These are phyloP conservation scores for Rugonectria rugulosa DNA, from an alignment of 2,329 filamentous ascomycete genomes.

Conservation along the genomic window DNA sequence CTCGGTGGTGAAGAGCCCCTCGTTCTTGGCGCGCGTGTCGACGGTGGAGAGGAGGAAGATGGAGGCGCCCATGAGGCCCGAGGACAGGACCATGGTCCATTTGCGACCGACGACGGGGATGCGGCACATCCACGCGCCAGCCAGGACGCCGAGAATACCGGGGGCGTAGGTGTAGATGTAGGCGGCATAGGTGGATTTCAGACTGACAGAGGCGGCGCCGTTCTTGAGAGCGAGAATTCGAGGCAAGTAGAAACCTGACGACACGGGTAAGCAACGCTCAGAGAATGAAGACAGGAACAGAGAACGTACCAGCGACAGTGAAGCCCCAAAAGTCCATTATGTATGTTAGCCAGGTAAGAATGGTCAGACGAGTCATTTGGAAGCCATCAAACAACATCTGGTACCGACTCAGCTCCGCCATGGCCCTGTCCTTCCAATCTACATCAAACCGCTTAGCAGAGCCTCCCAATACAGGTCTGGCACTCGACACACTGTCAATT, in stretches of 20 bases:
- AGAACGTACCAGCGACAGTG: conserved; percentile 44
- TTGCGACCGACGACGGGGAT: conserved; percentile 49
- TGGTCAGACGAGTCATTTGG: conserved; percentile 45
- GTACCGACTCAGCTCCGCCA: conserved; percentile 35
- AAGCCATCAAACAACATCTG: conserved; percentile 44
- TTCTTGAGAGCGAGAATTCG: conserved; percentile 61
- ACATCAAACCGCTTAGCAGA: conserved; percentile 25
- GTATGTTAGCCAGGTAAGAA: conserved; percentile 48
- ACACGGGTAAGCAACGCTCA: not conserved
- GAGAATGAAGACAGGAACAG: fast-evolving
- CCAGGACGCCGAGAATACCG: conserved; percentile 58
- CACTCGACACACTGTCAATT: conserved; percentile 24
- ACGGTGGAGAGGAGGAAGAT: conserved; percentile 55
- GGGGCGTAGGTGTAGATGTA: conserved; percentile 64
- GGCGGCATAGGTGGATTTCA: conserved; percentile 57
- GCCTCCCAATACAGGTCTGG: conserved; percentile 23
- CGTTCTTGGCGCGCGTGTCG: conserved; percentile 46
- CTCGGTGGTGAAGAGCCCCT: conserved; percentile 52
- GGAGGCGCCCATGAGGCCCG: conserved; percentile 53
- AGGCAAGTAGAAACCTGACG: conserved; percentile 52
- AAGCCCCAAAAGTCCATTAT: conserved; percentile 50
- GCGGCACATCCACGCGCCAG: conserved; percentile 52
- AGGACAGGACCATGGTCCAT: conserved; percentile 54
- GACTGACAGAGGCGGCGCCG: conserved; percentile 50
- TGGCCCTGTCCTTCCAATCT: conserved; percentile 25